Base-by-base conservation (phyloP, 2,329 filamentous ascomycete species). In the Microcyclospora tardicrescens region DNA sequence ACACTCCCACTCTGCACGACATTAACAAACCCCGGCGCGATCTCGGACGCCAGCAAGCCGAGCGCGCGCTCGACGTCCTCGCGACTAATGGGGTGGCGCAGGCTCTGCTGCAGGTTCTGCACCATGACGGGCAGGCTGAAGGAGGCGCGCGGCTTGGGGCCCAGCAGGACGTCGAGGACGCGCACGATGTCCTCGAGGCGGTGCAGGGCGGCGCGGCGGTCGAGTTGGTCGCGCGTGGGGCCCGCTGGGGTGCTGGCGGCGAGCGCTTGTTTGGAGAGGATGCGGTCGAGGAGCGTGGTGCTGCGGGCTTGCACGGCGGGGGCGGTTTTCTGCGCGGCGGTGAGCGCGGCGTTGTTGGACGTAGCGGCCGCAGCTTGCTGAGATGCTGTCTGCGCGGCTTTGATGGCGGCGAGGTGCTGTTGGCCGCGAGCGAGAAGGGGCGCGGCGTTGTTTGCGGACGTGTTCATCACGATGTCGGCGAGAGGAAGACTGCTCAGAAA, bases 341-440 rank as follows among this genome's bases (percentile, higher is more conserved):
- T 30, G 6, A 35, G 24, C 28, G 14, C 27, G 37, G 35, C 28
- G 36, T 34, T 16, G 2, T 37, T 16, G 5, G 41, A n/a, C 19
- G 33, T 28, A 3, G 11, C n/a, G 12, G 33, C 41, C 13, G 33
- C 38, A 38, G 33, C 46, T 41, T 34, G 51, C 51, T 46, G 49
- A 1, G 54, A 58, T 47, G 42, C 44, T 16, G 49, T 43, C 38
- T 46, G 48, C 43, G 68, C 74, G 35, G 70, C 68, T 58, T 79
- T 83, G 48, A 87, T 66, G 36, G 81, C 76, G 41, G 76, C 68
- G n/a, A 87, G 66, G 6, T 78, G 72, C 42, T 72, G 73, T 47
- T 83, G 78, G 24, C 81, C 81, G 52, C 78, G 82, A 35, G 71
- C 67, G 19, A 79, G 65, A 5, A 79, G 48, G 1, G 75, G 71